Evolutionary conservation across 371 early-diverging fungal genomes (phyloP).

Genomic region (Mucor velutinosus): DNA sequence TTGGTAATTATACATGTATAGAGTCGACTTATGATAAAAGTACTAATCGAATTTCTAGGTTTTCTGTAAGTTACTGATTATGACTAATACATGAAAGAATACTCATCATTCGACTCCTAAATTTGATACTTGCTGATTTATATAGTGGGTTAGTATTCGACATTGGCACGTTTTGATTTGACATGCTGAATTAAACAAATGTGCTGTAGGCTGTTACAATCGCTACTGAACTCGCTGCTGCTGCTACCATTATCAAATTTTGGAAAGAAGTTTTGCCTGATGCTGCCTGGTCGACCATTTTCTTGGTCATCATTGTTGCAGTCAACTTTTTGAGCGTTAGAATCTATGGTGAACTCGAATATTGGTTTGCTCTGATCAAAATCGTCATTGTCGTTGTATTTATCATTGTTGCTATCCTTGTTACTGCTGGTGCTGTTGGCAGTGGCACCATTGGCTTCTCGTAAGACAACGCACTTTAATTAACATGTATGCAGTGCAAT

Average conservation of each 20-base stretch:
- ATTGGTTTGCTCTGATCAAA: slow-evolving; percentile 77
- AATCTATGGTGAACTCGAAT: slow-evolving; percentile 75
- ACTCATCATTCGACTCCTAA: not conserved
- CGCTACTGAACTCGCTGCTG: slow-evolving; percentile 69
- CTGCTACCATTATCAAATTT: slow-evolving; percentile 75
- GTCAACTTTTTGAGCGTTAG: slow-evolving; percentile 64
- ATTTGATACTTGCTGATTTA: not conserved
- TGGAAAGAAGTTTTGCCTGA: slow-evolving; percentile 67
- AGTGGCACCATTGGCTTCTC: slow-evolving; percentile 56
- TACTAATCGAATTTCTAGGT: slow-evolving; percentile 16
- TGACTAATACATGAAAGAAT: not conserved
- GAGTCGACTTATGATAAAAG: not conserved
- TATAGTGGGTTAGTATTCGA: slow-evolving; percentile 38
- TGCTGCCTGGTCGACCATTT: slow-evolving; percentile 65
- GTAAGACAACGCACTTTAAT: slow-evolving; percentile 8
- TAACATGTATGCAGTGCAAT: not conserved
- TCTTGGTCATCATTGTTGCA: slow-evolving; percentile 55
- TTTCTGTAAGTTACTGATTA: slow-evolving; percentile 35
- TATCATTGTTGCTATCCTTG: slow-evolving; percentile 64
- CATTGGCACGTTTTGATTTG: not conserved
- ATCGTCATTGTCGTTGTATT: slow-evolving; percentile 71
- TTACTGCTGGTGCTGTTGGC: slow-evolving; percentile 69
- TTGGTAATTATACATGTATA: slow-evolving; percentile 29
- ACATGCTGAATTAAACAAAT: not conserved
- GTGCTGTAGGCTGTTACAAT: slow-evolving; percentile 34